Percentiles rank a stretch among this genome's conserved stretches.
Conservation (phyloP, 306 rosid species). For the Vigna reflexopilosa region DNA sequence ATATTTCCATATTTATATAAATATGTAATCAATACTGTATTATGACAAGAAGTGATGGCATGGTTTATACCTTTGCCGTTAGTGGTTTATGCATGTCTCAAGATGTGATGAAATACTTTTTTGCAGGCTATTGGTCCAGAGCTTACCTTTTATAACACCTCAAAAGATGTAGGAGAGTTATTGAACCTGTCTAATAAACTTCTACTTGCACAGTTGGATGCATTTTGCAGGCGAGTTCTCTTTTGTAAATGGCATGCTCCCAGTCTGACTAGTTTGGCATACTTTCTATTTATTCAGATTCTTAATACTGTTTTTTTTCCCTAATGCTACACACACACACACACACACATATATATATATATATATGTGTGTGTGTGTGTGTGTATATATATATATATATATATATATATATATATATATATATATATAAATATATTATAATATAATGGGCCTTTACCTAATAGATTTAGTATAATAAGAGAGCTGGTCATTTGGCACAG, state of each 20-base stretch:
- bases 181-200: constrained; percentile 76
- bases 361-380: too few relatives aligned
- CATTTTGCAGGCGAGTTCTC: constrained; percentile 75
- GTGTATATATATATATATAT: too few relatives aligned
- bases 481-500: neutral
- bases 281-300: constrained; percentile 4
- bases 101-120: constrained; percentile 40
- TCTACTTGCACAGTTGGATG: constrained; percentile 89
- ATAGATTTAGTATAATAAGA: neutral
- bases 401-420: too few relatives aligned
- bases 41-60: constrained; percentile 11
- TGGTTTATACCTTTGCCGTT: constrained; percentile 5
- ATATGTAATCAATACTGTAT: neutral
- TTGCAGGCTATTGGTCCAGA: constrained; percentile 92
- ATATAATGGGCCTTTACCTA: neutral
- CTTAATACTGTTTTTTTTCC: constrained; percentile 3
- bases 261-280: neutral
- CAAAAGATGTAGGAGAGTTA: constrained; percentile 74
- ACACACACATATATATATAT: too few relatives aligned
- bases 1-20: too few relatives aligned
- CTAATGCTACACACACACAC: neutral
- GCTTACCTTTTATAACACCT: constrained; percentile 85
- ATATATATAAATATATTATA: neutral
- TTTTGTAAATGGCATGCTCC: constrained; percentile 20
- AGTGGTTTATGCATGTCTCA: constrained; percentile 11